phyloP scores from a whole-genome alignment of 805 yeast genomes.

The Cyberlindnera euphorbiiphila region DNA sequence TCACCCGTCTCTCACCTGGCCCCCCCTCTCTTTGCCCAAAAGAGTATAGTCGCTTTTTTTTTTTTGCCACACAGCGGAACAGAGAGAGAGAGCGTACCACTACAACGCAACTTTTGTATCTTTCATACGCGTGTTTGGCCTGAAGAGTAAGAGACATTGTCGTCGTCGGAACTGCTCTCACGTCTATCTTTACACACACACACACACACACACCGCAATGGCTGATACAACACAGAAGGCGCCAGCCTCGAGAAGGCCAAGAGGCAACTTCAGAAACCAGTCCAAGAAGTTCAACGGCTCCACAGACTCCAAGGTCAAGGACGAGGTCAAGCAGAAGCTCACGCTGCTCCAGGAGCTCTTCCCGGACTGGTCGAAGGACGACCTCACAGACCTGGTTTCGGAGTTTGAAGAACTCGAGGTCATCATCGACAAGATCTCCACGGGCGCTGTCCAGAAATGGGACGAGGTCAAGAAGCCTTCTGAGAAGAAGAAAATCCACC shows the following conservation, averaged over 20 bases:
- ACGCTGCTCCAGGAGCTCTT: conserved; percentile 74
- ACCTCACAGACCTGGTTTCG: conserved; percentile 66
- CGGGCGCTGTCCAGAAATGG: conserved; percentile 90
- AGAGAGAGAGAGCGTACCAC: too few species aligned
- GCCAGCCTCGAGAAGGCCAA: conserved; percentile 25
- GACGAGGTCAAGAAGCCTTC: conserved; percentile 76
- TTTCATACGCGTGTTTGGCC: too few species aligned
- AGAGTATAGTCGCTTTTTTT: too few species aligned
- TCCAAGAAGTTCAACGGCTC: conserved; percentile 35
- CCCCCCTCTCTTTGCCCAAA: too few species aligned
- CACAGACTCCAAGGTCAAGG: conserved; percentile 24
- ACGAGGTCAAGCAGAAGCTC: conserved; percentile 38
- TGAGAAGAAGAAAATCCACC: conserved; percentile 50
- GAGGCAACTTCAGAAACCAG: conserved; percentile 40
- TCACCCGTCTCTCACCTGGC: too few species aligned
- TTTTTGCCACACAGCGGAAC: too few species aligned
- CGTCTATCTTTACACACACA: background rate
- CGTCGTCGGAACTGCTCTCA: background rate
- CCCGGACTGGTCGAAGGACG: conserved; percentile 92
- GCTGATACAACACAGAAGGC: conserved; percentile 18
- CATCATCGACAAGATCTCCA: conserved; percentile 82
- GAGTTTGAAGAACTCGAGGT: conserved; percentile 77
- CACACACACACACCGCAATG: conserved; percentile 11
- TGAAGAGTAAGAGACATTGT: too few species aligned
- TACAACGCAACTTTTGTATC: too few species aligned